Evolutionary conservation across 257 asterid species (phyloP), one percentile per base, ranked within the genome.

Genomic region (Misopates orontium): DNA sequence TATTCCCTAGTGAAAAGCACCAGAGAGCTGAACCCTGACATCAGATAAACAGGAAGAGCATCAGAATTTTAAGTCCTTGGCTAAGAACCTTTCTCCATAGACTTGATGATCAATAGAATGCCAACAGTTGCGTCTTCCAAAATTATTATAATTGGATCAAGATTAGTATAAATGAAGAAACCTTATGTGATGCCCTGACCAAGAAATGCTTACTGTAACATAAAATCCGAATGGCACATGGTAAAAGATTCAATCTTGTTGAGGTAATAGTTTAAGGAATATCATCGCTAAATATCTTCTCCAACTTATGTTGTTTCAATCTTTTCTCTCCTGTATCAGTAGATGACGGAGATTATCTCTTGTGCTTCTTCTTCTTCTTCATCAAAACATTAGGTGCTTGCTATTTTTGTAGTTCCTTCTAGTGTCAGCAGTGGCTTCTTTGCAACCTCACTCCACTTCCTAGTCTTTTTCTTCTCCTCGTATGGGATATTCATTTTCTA

Each of bases 361-460:
- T 36, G 11, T 36, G 42, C 4, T 36, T 36, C 42, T 36, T 36
- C 42, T 28, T 2, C 36, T 36, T 5, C 10, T 8, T 36, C 42
- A 36, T 36, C 11, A 9, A 36, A 36, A 36, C 42, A 36, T 36
- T 36, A 36, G 42, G 42, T 36, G 42, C 42, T 3, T 9, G 8
- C 4, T 36, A 36, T 36, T 36, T 5, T 8, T 36, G 42, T 36
- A 36, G 8, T 28, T 28, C 62, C 13, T 56, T n/a, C 21, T 56
- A 19, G 62, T 56, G 39, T 25, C 8, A 56, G 19, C 17, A 56
- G n/a, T 25, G 19, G 22, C 62, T 56, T 56, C 52, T 56, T 16
- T 42, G 20, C 28, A 56, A 36, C 62, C 44, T 56, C 45, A 56
- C 12, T 58, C 47, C 22, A 7, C 10, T 32, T 22, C 48, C 14